These are phyloP conservation scores for Lyophyllum shimeji DNA, from an alignment of 768 basidiomycete species.

Conservation along the genomic window DNA sequence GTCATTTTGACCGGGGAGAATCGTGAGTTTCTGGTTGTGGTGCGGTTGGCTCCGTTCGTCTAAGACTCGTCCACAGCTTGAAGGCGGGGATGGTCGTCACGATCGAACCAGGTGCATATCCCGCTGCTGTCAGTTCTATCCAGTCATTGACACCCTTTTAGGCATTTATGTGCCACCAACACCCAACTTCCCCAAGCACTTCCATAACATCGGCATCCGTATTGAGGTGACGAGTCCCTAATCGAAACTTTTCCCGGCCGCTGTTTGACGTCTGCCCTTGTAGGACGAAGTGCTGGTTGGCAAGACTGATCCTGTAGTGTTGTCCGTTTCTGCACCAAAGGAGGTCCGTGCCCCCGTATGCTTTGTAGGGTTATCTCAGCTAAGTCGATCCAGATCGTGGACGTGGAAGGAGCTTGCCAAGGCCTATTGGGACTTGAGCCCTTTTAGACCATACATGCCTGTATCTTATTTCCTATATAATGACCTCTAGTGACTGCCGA, in stretches of 20 bases:
- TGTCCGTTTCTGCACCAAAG: constrained; percentile 77
- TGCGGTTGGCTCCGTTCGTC: not conserved
- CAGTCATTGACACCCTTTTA: constrained; percentile 19
- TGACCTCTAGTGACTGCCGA: not conserved
- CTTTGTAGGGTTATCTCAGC: not conserved
- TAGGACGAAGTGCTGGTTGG: constrained; percentile 77
- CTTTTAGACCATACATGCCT: constrained; percentile 16
- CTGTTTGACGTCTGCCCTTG: not conserved
- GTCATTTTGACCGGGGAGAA: constrained; percentile 51
- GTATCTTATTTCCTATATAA: not conserved
- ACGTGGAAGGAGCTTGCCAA: constrained; percentile 80
- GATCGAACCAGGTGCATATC: constrained; percentile 72
- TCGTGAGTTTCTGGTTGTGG: constrained; percentile 38
- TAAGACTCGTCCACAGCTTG: constrained; percentile 43
- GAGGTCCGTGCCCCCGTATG: constrained; percentile 49
- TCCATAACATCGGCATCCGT: constrained; percentile 89
- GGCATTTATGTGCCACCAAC: constrained; percentile 89
- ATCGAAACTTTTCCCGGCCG: not conserved
- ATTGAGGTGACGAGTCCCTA: constrained; percentile 62
- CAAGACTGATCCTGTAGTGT: constrained; percentile 55
- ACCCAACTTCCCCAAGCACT: constrained; percentile 77
- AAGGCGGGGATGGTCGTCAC: constrained; percentile 90
- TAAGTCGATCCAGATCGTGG: constrained; percentile 47
- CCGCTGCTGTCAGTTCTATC: not conserved
- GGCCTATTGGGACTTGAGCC: constrained; percentile 66